phyloP scores from a whole-genome alignment of 2,329 filamentous ascomycete genomes.

The Trichoderma lentiforme region DNA sequence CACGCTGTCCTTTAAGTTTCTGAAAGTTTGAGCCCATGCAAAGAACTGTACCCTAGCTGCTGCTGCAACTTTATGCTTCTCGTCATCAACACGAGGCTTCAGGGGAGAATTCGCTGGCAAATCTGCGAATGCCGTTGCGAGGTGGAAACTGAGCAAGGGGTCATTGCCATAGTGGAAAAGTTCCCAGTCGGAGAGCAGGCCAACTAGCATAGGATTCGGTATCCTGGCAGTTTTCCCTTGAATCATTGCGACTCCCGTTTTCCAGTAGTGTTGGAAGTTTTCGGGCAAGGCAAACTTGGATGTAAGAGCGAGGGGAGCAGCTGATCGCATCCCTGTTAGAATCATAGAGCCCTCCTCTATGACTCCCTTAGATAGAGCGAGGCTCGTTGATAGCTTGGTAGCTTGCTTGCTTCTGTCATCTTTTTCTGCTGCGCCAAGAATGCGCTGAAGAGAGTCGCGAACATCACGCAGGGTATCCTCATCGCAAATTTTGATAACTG shows the following conservation, averaged over 20 bases:
- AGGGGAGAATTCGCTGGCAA: constrained; percentile 41
- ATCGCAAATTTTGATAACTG: constrained; percentile 47
- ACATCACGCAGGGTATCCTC: constrained; percentile 42
- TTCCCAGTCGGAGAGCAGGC: constrained; percentile 32
- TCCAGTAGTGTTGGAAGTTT: constrained; percentile 34
- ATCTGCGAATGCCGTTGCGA: constrained; percentile 45
- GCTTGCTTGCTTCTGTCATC: constrained; percentile 16
- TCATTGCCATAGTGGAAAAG: constrained; percentile 48
- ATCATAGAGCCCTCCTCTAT: constrained; percentile 24
- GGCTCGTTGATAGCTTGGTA: constrained; percentile 20
- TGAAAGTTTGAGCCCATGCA: constrained; percentile 44
- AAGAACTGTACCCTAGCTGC: constrained; percentile 45
- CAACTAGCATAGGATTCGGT: constrained; percentile 47
- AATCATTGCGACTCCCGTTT: constrained; percentile 32
- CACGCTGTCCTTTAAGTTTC: constrained; percentile 27
- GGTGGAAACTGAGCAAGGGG: constrained; percentile 55
- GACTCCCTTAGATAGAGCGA: constrained; percentile 23
- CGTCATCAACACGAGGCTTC: constrained; percentile 21
- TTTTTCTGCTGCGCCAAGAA: constrained; percentile 23
- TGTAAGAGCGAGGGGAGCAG: constrained; percentile 35
- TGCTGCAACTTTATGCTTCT: constrained; percentile 27
- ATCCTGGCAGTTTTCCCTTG: constrained; percentile 17
- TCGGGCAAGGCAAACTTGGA: constrained; percentile 24
- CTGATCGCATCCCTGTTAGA: constrained; percentile 35
- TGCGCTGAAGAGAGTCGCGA: constrained; percentile 36